Evolutionary conservation across 495 filamentous ascomycete species (phyloP), one percentile per base, ranked within the genome.

Genomic region (Acidiella bohemica): DNA sequence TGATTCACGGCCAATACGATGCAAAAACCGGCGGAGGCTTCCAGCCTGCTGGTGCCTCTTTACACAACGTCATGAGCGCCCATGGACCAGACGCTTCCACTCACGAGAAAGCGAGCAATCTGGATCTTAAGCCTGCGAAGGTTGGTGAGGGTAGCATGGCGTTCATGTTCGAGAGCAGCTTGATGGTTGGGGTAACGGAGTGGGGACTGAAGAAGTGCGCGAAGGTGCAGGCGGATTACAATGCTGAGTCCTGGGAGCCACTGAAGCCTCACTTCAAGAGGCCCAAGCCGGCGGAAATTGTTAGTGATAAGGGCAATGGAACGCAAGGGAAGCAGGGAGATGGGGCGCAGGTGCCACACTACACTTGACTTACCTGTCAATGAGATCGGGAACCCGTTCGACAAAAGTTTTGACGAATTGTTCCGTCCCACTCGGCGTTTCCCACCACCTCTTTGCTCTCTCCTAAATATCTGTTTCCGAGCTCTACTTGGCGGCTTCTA

Each of bases 181-280:
- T 59, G 28, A 92, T 93, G 86, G 72, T 94, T 8, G 86, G 86
- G 3, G 84, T 93, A 11, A 92, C 85, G 12, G 81, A 88, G 48
- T 94, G 86, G 86, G 86, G 84, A 0, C 59, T 93, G 37, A 78
- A 81, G 59, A 76, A 68, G 32, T 93, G 85, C 50, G 66, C 71
- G 52, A 92, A 88, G 66, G 80, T 92, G 26, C 86, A 94, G 61
- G 68, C 74, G 46, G 73, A 71, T 39, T 93, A 94, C 51, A 88
- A 77, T 54, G 73, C 75, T 36, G 80, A 93, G 60, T 88, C 81
- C 58, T 94, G 86, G 86, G 72, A 70, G 24, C 73, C 76, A 5
- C 55, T 93, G 46, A 80, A 83, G 61, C 66, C 80, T 27, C 78
- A 82, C 55, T 94, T 92, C 65, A 67, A 70, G 58, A 66, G 70